Conservation (phyloP, 441 rosid genomes). For the Bocquillonia castaneifolia region DNA sequence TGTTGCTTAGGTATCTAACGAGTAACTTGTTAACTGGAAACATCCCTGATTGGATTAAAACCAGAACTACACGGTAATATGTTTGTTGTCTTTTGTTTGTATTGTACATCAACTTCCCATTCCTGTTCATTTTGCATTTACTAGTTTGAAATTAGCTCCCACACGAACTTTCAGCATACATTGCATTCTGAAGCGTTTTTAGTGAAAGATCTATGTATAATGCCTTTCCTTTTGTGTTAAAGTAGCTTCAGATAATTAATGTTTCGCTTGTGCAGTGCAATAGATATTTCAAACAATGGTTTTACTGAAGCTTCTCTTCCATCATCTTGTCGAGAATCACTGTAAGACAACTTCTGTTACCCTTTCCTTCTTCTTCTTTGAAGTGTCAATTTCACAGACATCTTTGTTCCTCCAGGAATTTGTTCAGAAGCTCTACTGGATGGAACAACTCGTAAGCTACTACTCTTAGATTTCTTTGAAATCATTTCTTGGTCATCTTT, state of each 20-base stretch:
- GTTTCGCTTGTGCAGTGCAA: conserved; percentile 21
- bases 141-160: neutral
- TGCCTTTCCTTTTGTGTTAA: neutral
- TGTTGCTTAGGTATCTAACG: conserved; percentile 32
- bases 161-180: no score
- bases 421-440: conserved; percentile 36
- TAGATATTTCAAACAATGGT: conserved; percentile 38
- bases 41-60: conserved; percentile 20
- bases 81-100: conserved; percentile 12
- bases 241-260: neutral
- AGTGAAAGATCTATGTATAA: no score
- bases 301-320: conserved; percentile 24
- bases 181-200: no score
- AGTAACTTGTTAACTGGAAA: conserved; percentile 22
- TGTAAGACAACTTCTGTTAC: conserved; percentile 10
- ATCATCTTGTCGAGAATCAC: conserved; percentile 24
- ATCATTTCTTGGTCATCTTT: neutral
- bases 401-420: conserved; percentile 26
- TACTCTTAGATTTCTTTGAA: neutral
- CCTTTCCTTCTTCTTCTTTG: neutral
- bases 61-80: conserved; percentile 22
- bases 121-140: neutral
- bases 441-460: conserved; percentile 31
- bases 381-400: neutral
- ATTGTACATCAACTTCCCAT: neutral